These are phyloP conservation scores for Tetradesmus lagerheimii DNA, from an alignment of 139 green algal genomes.

Conservation along the genomic window DNA sequence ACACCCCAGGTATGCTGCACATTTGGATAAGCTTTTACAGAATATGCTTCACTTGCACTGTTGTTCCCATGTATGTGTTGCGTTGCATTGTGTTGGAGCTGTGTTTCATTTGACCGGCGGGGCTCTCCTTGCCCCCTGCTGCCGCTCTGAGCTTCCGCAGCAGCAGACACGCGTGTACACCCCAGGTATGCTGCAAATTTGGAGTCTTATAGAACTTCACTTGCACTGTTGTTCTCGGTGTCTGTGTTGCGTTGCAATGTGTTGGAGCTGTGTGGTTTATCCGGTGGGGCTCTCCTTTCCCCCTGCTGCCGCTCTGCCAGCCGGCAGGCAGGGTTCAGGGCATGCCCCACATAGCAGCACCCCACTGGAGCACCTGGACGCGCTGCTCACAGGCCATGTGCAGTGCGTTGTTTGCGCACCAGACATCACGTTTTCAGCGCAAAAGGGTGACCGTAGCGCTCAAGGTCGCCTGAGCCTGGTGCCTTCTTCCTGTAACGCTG, in stretches of 20 bases:
- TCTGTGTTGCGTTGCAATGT: neutral
- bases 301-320: slow-evolving; percentile 15
- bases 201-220: no score
- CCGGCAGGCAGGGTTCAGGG: slow-evolving; percentile 17
- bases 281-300: neutral
- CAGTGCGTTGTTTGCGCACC: slow-evolving; percentile 43
- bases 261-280: neutral
- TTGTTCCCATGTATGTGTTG: no score
- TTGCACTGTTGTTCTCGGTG: no score
- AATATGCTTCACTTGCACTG: no score
- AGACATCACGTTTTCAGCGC: no score
- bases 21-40: no score
- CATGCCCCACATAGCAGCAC: slow-evolving; percentile 7
- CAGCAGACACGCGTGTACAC: slow-evolving; percentile 11
- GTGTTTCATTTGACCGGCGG: no score
- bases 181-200: neutral
- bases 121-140: no score
- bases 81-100: no score
- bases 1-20: slow-evolving; percentile 8
- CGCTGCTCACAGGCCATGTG: slow-evolving; percentile 6
- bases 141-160: neutral
- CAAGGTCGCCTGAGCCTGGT: no score
- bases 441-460: no score
- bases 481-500: no score
- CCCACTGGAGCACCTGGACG: slow-evolving; percentile 40